Evolutionary conservation across 805 yeast genomes (phyloP), one percentile per base, ranked within the genome.

Genomic region (Lipomyces mesembrius): DNA sequence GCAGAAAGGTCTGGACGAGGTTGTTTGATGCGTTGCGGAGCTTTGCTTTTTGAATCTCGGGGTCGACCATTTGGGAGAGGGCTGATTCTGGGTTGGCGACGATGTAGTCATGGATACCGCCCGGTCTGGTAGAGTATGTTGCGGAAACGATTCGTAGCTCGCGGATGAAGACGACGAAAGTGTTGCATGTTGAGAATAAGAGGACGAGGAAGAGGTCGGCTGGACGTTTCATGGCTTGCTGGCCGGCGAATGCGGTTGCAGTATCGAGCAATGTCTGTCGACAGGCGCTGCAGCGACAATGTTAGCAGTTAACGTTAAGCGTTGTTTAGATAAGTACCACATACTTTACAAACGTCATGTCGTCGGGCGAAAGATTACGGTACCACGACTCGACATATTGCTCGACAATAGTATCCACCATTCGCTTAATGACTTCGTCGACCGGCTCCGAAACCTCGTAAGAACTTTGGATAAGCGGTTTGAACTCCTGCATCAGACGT

Each of bases 211-310:
- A 62, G 14, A 66, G 52, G 34, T 71, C 73, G 9, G 68, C 69
- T 1, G 71, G 67, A 3, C 73, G 71, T 34, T 64, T 62, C n/a
- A 61, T 49, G 14, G 68, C 39, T 27, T 65, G 65, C 32, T 68
- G 74, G 22, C 58, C 61, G 0, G 72, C 39, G 20, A 71, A 62
- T 12, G 69, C 62, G 25, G 60, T 60, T 22, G 71, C 63, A 14
- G 69, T 91, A 91, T 77, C 72, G 37, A 64, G 57, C n/a, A 71
- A 52, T 9, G 69, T 61, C 43, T 65, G 61, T 17, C 65, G 64
- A 5, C 68, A 70, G 8, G 73, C 57, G 14, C 70, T 67, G 32
- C 11, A 56, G 6, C 1, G 35, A 14, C 49, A 25, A 52, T 12
- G 11, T 29, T 25, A 25, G 20, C 39, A 1, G 5, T 29, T 29